Conservation (phyloP, 2,329 filamentous ascomycete genomes). For the Periconia sp. region DNA sequence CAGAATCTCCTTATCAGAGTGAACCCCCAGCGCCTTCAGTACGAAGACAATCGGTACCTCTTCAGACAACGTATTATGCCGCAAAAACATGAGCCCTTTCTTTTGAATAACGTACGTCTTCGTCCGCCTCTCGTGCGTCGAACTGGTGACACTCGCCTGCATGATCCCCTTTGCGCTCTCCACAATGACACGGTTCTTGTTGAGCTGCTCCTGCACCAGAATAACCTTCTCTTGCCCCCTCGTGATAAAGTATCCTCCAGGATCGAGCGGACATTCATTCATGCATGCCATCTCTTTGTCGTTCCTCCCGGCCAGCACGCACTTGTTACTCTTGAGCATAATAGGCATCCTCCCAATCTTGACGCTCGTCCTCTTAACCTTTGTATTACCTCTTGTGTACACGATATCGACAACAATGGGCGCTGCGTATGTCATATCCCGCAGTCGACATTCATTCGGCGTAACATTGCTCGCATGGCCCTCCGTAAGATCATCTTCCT, state of each 20-base stretch:
- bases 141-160: conserved; percentile 89
- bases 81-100: conserved; percentile 86
- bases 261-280: conserved; percentile 95
- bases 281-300: conserved; percentile 89
- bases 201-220: conserved; percentile 95
- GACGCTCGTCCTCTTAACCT: conserved; percentile 74
- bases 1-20: conserved; percentile 94
- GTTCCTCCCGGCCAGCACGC: conserved; percentile 80
- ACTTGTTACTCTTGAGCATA: conserved; percentile 96
- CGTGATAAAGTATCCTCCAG: conserved; percentile 97
- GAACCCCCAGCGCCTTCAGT: conserved; percentile 89
- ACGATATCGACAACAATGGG: conserved; percentile 92
- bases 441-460: conserved; percentile 93
- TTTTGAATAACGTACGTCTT: conserved; percentile 96
- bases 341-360: conserved; percentile 90
- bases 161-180: conserved; percentile 95
- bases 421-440: conserved; percentile 97
- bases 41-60: conserved; percentile 94
- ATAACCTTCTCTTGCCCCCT: conserved; percentile 99
- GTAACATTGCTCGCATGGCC: conserved; percentile 66
- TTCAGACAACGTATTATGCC: conserved; percentile 92
- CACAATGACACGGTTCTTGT: conserved; percentile 98
- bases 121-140: conserved; percentile 95
- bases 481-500: conserved; percentile 69
- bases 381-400: conserved; percentile 81